Evolutionary conservation across 208 protist genomes (phyloP).

Genomic region (Wallacemonas sp.): DNA sequence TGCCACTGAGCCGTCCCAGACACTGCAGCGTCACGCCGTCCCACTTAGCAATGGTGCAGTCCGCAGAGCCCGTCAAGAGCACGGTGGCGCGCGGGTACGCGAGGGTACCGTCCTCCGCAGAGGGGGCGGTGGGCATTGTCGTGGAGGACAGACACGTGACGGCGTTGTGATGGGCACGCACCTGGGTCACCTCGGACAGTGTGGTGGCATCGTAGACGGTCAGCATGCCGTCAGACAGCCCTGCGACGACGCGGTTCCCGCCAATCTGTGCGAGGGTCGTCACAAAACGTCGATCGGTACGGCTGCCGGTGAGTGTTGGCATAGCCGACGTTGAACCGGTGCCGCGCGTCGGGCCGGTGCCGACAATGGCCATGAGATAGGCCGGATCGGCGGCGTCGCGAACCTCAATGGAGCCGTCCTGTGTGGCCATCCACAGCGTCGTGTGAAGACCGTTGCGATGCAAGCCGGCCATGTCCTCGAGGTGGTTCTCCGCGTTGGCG

Average conservation of each 20-base stretch:
- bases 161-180: conserved; percentile 39
- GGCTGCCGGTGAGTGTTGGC: not conserved
- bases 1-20: conserved; percentile 41
- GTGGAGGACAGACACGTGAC: conserved; percentile 51
- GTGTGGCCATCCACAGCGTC: conserved; percentile 51
- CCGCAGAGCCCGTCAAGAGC: conserved; percentile 56
- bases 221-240: conserved; percentile 49
- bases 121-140: conserved; percentile 18
- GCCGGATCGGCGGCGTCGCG: conserved; percentile 40
- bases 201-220: conserved; percentile 46
- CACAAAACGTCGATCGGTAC: conserved; percentile 21
- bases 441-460: conserved; percentile 30
- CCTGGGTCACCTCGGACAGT: conserved; percentile 16
- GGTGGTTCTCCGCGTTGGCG: conserved; percentile 9
- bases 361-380: conserved; percentile 30
- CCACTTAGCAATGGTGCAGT: conserved; percentile 72
- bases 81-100: conserved; percentile 22
- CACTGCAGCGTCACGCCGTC: conserved; percentile 43
- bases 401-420: conserved; percentile 68
- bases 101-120: not conserved
- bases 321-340: not conserved
- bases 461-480: conserved; percentile 25
- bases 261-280: conserved; percentile 52
- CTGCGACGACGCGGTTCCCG: conserved; percentile 54
- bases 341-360: not conserved